Base-by-base conservation (phyloP, 1,284 basidiomycete genomes). In the Pterulicium gracile region DNA sequence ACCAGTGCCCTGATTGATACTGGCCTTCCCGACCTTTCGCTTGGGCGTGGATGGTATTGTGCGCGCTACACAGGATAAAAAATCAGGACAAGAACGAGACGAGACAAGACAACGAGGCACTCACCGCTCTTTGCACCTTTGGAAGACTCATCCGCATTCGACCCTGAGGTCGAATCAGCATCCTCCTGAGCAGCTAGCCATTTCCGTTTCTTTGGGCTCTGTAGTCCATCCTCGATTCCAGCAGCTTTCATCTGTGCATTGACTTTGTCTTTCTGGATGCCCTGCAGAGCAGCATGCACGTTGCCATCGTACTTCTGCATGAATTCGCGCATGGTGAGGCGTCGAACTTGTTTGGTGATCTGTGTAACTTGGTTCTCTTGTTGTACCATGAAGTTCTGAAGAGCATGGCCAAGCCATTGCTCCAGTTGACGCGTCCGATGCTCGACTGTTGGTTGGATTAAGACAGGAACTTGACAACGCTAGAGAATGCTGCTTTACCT, bases 251-350 rank as follows among this genome's bases (percentile, higher is more conserved):
- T 72, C 3, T 66, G 65, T 24, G 64, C 68, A 10, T 66, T 67
- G 45, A 78, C 59, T 46, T 65, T 66, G 47, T 79, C 77, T 55
- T 71, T 77, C 61, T 81, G 81, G 45, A 78, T 61, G 7, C 75
- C 81, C 51, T 75, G 70, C 48, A 86, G 61, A 40, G 79, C 81
- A 10, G 72, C 73, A 54, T 84, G 77, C 17, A 86, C 67, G 54
- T 85, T 77, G 1, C 82, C 85, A 44, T 79, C 69, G 60, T 88
- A 88, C 56, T 83, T 86, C 46, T 78, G 77, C 20, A 72, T 75
- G 59, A 89, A 87, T 43, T 88, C 84, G 44, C 73, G 73, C 70
- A 89, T 77, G 13, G 78, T 77, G 57, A 88, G 75, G 23, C 63
- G 65, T 36, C 84, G 75, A 18, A 88, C 77, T 52, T 80, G 73